Base-by-base conservation (phyloP, 331 rosid species). In the Quercus phellos region DNA sequence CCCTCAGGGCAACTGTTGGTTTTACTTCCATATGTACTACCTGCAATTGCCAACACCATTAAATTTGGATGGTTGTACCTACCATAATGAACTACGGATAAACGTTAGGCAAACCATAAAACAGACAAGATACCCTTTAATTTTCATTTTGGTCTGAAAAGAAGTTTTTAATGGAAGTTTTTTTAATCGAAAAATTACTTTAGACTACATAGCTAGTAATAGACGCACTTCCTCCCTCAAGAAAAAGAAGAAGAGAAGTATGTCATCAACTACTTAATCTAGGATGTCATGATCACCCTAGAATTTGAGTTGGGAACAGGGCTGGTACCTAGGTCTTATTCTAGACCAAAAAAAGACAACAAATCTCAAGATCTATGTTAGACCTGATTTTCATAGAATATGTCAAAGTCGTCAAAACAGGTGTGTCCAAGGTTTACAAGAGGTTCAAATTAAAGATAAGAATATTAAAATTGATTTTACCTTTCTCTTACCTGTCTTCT, bases 1-100 rank as follows among this genome's bases (percentile, higher is more conserved):
- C 98, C 74, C 98, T 87, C 51, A 93, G 74, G 17, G 94, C 98
- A 81, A 93, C 96, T 29, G 96, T 90, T 22, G 98, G 98, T 77
- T 91, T 93, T 73, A 90, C 74, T 11, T 73, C 89, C 98, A 91
- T 91, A 51, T 27, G 74, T 34, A 12, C 64, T 67, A 72, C 74
- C 92, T 84, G 85, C 76, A 85, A 77, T 77, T 58, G 74, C 51
- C 12, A 42, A 43, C 68, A 34, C 50, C 26, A 66, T 74, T 55
- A 64, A 78, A 77, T 18, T 55, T 26, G 61, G 26, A 32, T 66
- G 18, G 71, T 63, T 63, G 46, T 24, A 58, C 76, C 75, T 69
- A 59, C 70, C 51, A 53, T 42, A 38, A 12, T 10, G 19, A 69
- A 69, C 29, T 11, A 17, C 0, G 59, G 18, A n/a, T 18, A 43